phyloP scores from a whole-genome alignment of 768 basidiomycete species.

The Auricularia heimuer region DNA sequence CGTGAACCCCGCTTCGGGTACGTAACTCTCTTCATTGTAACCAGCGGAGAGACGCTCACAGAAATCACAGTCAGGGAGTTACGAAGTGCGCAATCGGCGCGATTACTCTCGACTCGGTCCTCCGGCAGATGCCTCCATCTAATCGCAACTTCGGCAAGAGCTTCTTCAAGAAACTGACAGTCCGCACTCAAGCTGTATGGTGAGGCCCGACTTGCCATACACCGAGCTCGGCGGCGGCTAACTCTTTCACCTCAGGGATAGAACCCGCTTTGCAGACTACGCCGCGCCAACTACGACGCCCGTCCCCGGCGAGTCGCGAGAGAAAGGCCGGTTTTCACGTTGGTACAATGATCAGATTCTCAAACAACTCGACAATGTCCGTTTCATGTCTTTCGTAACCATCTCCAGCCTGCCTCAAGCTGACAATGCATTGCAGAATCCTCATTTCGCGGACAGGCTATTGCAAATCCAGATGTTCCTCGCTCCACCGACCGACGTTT shows the following conservation, averaged over 20 bases:
- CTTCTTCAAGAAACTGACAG: background rate
- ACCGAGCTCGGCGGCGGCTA: too few species aligned
- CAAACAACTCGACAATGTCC: too few species aligned
- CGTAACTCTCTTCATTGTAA: background rate
- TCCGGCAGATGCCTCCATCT: background rate
- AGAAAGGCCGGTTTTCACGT: too few species aligned
- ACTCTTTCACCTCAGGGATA: background rate
- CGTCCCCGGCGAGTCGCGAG: too few species aligned
- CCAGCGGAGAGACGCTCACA: background rate
- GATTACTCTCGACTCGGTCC: conserved; percentile 12
- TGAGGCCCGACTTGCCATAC: background rate
- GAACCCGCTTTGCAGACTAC: too few species aligned
- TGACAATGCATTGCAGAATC: conserved; percentile 9
- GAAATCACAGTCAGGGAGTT: conserved; percentile 11
- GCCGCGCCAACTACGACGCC: too few species aligned
- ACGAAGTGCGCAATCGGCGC: conserved; percentile 16
- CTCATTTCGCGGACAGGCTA: conserved; percentile 6
- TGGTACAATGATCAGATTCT: too few species aligned
- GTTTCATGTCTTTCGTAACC: too few species aligned
- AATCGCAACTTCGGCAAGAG: background rate
- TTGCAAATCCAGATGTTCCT: conserved; percentile 10
- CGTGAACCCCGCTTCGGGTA: conserved; percentile 11
- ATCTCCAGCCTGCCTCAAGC: background rate
- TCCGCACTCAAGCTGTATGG: background rate
- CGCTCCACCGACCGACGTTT: conserved; percentile 12